Evolutionary conservation across 495 filamentous ascomycete species (phyloP).

Genomic region (Penicillium robsamsonii): DNA sequence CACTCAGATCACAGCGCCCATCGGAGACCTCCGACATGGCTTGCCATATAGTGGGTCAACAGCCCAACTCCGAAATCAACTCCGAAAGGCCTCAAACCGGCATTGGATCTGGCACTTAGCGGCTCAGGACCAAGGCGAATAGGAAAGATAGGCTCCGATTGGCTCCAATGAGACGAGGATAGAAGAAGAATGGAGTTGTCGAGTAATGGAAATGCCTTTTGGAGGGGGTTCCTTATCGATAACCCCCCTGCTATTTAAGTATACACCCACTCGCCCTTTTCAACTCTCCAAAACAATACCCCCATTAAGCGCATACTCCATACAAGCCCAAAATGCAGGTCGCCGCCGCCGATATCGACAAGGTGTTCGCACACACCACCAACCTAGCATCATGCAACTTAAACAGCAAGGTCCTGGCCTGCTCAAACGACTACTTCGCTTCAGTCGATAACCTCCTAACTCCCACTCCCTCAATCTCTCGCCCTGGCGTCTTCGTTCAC

Average conservation of each 20-base stretch:
- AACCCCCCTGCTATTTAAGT: conserved; percentile 1
- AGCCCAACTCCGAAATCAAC: conserved; percentile 2
- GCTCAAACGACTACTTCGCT: conserved; percentile 89
- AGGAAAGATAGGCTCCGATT: background rate
- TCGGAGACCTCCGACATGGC: conserved; percentile 31
- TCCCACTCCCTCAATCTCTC: conserved; percentile 68
- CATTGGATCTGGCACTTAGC: background rate
- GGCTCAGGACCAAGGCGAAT: background rate
- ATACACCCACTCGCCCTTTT: background rate
- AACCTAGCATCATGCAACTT: conserved; percentile 76
- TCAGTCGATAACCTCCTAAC: conserved; percentile 76
- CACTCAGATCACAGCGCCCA: conserved; percentile 16
- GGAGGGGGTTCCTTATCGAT: background rate
- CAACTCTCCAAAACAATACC: background rate
- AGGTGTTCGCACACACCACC: conserved; percentile 59
- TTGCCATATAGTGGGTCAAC: background rate
- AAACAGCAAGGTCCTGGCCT: conserved; percentile 69
- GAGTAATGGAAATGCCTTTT: background rate
- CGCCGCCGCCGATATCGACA: conserved; percentile 61
- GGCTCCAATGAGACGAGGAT: background rate
- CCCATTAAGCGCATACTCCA: too few species aligned
- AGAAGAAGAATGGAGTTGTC: background rate
- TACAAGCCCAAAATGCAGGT: conserved; percentile 23
- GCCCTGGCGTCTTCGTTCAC: conserved; percentile 78
- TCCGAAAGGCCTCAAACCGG: background rate